These are phyloP conservation scores for Knufia fluminis DNA, from an alignment of 2,329 filamentous ascomycete genomes.

Conservation along the genomic window DNA sequence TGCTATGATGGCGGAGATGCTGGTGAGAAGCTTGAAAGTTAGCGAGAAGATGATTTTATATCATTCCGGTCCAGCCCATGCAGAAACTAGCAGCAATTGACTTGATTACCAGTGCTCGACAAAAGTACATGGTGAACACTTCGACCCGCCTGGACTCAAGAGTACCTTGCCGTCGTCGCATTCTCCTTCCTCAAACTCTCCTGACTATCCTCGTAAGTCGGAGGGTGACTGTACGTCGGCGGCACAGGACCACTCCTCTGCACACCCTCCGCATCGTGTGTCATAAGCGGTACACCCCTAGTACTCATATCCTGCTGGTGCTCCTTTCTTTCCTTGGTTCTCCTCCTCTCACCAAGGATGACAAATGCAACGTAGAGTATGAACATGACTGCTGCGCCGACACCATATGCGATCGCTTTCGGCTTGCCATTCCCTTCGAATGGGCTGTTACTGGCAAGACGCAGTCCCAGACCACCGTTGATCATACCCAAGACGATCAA, in stretches of 20 bases:
- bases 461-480: slow-evolving; percentile 49
- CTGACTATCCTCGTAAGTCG: slow-evolving; percentile 8
- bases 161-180: slow-evolving; percentile 12
- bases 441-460: slow-evolving; percentile 34
- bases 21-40: too few species aligned
- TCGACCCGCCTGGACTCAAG: too few species aligned
- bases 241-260: neutral
- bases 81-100: too few species aligned
- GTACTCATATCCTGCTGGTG: neutral
- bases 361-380: slow-evolving; percentile 31
- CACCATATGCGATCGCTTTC: slow-evolving; percentile 40
- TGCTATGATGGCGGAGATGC: too few species aligned
- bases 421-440: slow-evolving; percentile 23
- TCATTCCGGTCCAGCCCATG: too few species aligned
- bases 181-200: slow-evolving; percentile 9
- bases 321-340: slow-evolving; percentile 2
- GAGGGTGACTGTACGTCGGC: slow-evolving; percentile 3
- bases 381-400: slow-evolving; percentile 42
- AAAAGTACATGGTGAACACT: too few species aligned
- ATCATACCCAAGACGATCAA: slow-evolving; percentile 45
- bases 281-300: neutral
- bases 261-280: neutral
- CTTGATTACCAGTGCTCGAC: too few species aligned
- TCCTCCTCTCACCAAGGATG: slow-evolving; percentile 18
- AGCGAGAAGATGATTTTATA: too few species aligned